Percentiles rank a stretch among this genome's conserved stretches.
These are phyloP conservation scores for Plenodomus lindquistii DNA, from an alignment of 2,329 filamentous ascomycete species.

Conservation along the genomic window DNA sequence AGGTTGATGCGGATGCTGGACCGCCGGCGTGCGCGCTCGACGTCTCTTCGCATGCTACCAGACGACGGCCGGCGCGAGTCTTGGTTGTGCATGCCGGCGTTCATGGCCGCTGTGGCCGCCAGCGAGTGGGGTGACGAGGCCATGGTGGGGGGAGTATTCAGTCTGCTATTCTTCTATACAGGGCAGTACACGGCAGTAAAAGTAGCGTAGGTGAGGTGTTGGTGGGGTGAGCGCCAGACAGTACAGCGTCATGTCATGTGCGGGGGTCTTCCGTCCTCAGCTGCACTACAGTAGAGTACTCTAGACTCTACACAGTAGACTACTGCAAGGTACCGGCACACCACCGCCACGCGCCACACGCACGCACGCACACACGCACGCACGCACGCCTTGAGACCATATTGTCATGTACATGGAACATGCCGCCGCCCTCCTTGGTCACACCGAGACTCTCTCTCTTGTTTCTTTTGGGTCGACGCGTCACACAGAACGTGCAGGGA, in stretches of 20 bases:
- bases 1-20: slow-evolving; percentile 74
- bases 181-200: too few species aligned
- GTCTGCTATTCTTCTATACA: neutral
- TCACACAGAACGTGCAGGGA: slow-evolving; percentile 5
- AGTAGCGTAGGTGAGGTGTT: neutral
- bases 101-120: slow-evolving; percentile 76
- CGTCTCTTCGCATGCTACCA: slow-evolving; percentile 51
- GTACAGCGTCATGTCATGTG: too few species aligned
- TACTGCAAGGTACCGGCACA: neutral
- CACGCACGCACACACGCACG: too few species aligned
- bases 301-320: too few species aligned
- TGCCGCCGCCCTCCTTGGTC: slow-evolving; percentile 10
- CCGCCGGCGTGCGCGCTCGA: slow-evolving; percentile 60
- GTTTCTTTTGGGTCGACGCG: neutral
- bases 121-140: slow-evolving; percentile 71
- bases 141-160: slow-evolving; percentile 49
- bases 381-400: too few species aligned
- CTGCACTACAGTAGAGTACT: too few species aligned
- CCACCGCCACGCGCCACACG: neutral
- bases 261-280: too few species aligned
- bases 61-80: slow-evolving; percentile 54
- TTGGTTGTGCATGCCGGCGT: slow-evolving; percentile 73
- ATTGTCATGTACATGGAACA: too few species aligned
- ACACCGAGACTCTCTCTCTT: neutral
- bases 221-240: neutral